Evolutionary conservation across 331 rosid species (phyloP), one percentile per base, ranked within the genome.

Genomic region (Quercus lobata): DNA sequence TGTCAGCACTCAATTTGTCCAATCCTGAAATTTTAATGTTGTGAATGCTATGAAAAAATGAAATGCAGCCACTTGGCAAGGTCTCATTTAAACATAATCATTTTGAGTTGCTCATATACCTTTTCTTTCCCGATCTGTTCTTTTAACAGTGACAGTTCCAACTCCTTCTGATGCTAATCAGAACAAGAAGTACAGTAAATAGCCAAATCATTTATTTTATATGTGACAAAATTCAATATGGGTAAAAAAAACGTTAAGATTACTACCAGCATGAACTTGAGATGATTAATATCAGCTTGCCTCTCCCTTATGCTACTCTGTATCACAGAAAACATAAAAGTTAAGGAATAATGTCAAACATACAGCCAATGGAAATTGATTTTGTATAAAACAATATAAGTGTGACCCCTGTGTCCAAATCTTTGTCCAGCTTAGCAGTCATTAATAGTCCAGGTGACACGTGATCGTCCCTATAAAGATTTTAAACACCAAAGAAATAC

Each of bases 241-340:
- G 53, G 57, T 37, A 79, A 61, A 24, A 80, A 74, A 66, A 72
- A 76, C 57, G 69, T 34, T 41, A 84, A 68, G 75, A 73, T 78
- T 68, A 79, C 74, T 89, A 95, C 99, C 99, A 95, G 91, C 94
- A 87, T 88, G 84, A 80, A 83, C 83, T 90, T 95, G 79, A 95
- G 97, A 81, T 76, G 84, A 68, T 81, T 84, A 76, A 89, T 85
- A 85, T 89, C 98, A 69, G 78, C 86, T 83, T 86, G 88, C 57
- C 80, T 87, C 75, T 78, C 89, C 83, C 56, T 76, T 74, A 79
- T 82, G 76, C 86, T 81, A 65, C 81, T 85, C 99, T 95, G 91
- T 66, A 70, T 49, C 77, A 69, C 22, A 68, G 79, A 56, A 83
- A 68, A 82, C 49, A 57, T 29, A 80, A 78, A 46, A 72, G 30